Evolutionary conservation across 2,329 filamentous ascomycete species (phyloP).

Genomic region (Trichoderma sp.): DNA sequence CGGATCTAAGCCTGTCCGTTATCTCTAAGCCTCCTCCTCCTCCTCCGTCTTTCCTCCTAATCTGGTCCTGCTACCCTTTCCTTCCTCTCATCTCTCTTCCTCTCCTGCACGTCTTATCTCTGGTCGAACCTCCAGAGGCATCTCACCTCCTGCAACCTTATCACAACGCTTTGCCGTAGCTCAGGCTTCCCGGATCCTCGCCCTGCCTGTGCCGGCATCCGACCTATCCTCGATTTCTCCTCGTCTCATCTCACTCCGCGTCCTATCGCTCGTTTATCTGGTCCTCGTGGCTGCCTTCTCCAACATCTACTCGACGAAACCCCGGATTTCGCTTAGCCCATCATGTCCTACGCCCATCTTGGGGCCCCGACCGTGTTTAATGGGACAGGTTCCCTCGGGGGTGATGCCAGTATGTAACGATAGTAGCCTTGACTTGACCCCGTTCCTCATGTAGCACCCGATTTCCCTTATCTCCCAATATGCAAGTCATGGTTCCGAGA

Average conservation of each 20-base stretch:
- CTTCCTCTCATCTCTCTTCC: conserved; percentile 9
- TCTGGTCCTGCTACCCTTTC: conserved; percentile 7
- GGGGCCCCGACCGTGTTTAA: conserved; percentile 61
- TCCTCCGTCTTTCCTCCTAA: conserved; percentile 13
- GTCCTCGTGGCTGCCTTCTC: conserved; percentile 18
- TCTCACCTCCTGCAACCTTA: conserved; percentile 20
- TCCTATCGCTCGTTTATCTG: neutral
- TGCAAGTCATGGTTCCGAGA: conserved; percentile 4
- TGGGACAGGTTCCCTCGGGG: conserved; percentile 66
- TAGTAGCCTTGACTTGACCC: neutral
- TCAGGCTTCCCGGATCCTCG: conserved; percentile 18
- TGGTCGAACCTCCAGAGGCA: conserved; percentile 11
- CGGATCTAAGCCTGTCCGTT: conserved; percentile 7
- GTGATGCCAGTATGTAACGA: conserved; percentile 68
- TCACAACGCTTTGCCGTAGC: neutral
- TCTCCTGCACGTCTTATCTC: conserved; percentile 17
- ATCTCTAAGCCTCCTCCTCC: conserved; percentile 15
- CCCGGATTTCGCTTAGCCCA: conserved; percentile 23
- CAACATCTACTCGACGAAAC: conserved; percentile 6
- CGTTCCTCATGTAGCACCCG: conserved; percentile 7
- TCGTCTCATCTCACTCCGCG: neutral
- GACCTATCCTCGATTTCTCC: neutral
- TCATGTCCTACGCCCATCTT: conserved; percentile 60
- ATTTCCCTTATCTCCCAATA: neutral
- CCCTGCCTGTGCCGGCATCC: conserved; percentile 18